Conservation (phyloP, 805 yeast genomes). For the Nakazawaea ishiwadae region DNA sequence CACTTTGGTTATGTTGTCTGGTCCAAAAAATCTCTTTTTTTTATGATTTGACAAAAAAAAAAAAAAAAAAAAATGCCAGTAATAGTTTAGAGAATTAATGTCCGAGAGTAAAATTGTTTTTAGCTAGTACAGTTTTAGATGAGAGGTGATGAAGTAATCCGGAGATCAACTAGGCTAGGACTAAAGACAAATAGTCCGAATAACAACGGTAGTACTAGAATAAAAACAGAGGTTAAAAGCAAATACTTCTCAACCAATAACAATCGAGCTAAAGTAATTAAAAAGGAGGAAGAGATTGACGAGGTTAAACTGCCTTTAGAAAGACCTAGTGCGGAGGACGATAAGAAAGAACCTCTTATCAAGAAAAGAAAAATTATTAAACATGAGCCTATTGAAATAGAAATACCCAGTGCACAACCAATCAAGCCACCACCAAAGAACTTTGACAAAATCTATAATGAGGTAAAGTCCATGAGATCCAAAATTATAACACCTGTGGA, state of each 20-base stretch:
- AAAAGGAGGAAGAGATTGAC: neutral
- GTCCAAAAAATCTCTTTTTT: too few relatives aligned
- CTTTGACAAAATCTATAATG: slow-evolving; percentile 54
- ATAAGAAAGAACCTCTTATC: too few relatives aligned
- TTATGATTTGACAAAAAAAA: too few relatives aligned
- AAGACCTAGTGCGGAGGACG: too few relatives aligned
- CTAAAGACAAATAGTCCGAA: neutral
- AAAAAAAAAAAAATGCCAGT: too few relatives aligned
- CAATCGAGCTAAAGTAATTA: neutral
- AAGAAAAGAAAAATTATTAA: slow-evolving; percentile 8
- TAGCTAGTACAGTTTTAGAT: too few relatives aligned
- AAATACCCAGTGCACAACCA: neutral
- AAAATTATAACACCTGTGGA: slow-evolving; percentile 81
- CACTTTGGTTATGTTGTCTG: too few relatives aligned
- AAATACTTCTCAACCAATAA: slow-evolving; percentile 2
- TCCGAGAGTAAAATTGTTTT: too few relatives aligned
- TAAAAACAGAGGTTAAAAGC: slow-evolving; percentile 1
- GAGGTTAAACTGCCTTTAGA: neutral
- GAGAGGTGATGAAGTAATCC: too few relatives aligned
- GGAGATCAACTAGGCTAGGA: slow-evolving; percentile 1
- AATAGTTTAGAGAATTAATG: too few relatives aligned
- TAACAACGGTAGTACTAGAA: too few relatives aligned
- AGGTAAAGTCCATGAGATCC: slow-evolving; percentile 62
- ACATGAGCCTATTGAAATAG: slow-evolving; percentile 4
- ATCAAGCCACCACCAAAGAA: slow-evolving; percentile 30